Base-by-base conservation (phyloP, 2,329 filamentous ascomycete species). In the Nannizziopsis barbatae region DNA sequence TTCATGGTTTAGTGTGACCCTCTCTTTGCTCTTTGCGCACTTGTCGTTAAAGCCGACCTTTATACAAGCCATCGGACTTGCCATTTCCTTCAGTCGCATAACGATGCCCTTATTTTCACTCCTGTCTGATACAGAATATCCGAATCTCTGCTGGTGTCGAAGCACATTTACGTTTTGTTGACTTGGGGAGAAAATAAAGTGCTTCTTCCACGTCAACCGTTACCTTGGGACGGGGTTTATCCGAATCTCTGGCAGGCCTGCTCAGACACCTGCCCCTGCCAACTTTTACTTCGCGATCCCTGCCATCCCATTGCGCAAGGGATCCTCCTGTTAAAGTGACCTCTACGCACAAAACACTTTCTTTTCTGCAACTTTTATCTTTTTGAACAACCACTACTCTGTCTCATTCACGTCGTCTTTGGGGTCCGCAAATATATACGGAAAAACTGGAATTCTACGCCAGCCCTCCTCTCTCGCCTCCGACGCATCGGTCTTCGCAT, bases 361-460 rank as follows among this genome's bases (percentile, higher is more conserved):
- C 14, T 37, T 47, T 47, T 47, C 32, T 18, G 31, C 45, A 42
- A 30, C 15, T 42, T 40, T 31, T 45, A 31, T 27, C 36, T 27
- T 5, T 22, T 37, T 20, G 30, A 22, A 38, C 40, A 35, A 36
- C 39, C 12, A 15, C 18, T 37, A 14, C 12, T 47, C 15, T 33
- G 18, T 15, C 14, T 30, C 40, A 47, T 15, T 15, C 17, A 20
- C 12, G 18, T 36, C 31, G 12, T 15, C 17, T 22, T 36, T 41
- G 31, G 41, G 42, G 18, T 41, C 36, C 39, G 35, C 40, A 5
- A 36, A 22, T 12, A 30, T 12, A 51, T 27, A 56, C 62, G 64
- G 69, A 64, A 75, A 84, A 82, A 65, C 76, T 83, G 79, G 79
- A 77, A 71, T 71, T 73, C 60, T 78, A 79, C 72, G 73, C 74